phyloP scores from a whole-genome alignment of 305 asterid species.

The Galium porrigens region DNA sequence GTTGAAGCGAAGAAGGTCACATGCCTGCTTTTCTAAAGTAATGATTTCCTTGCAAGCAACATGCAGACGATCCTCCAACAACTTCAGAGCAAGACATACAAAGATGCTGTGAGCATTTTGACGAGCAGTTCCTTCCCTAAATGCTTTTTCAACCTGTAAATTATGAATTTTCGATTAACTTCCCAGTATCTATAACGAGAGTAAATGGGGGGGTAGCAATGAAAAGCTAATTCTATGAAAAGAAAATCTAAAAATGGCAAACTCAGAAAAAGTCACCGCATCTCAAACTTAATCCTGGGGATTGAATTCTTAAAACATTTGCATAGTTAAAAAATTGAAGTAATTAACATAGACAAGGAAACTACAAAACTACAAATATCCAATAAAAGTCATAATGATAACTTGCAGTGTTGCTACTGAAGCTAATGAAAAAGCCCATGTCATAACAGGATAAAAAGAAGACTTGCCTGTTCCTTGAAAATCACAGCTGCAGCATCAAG shows the following conservation, averaged over 20 bases:
- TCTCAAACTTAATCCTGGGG: neutral
- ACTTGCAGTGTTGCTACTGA: neutral
- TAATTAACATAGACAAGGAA: neutral
- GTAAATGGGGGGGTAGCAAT: neutral
- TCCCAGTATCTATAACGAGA: neutral
- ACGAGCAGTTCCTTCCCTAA: constrained; percentile 97
- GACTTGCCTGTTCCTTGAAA: constrained; percentile 90
- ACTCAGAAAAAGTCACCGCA: neutral
- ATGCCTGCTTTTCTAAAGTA: constrained; percentile 89
- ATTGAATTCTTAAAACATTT: neutral
- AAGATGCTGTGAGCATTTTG: constrained; percentile 97
- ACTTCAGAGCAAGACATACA: constrained; percentile 79
- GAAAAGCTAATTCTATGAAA: neutral
- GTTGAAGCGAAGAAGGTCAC: constrained; percentile 4
- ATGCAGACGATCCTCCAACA: constrained; percentile 77
- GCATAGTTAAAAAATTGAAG: neutral
- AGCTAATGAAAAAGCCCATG: neutral
- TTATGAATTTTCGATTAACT: constrained; percentile 8
- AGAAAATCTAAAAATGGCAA: neutral
- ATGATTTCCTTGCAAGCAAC: constrained; percentile 94
- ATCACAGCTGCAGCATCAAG: constrained; percentile 96
- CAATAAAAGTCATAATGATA: neutral
- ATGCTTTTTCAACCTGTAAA: constrained; percentile 89
- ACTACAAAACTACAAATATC: neutral
- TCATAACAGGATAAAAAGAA: constrained; percentile 8